phyloP scores from a whole-genome alignment of 805 yeast genomes.

The Yamadazyma phyllophila region DNA sequence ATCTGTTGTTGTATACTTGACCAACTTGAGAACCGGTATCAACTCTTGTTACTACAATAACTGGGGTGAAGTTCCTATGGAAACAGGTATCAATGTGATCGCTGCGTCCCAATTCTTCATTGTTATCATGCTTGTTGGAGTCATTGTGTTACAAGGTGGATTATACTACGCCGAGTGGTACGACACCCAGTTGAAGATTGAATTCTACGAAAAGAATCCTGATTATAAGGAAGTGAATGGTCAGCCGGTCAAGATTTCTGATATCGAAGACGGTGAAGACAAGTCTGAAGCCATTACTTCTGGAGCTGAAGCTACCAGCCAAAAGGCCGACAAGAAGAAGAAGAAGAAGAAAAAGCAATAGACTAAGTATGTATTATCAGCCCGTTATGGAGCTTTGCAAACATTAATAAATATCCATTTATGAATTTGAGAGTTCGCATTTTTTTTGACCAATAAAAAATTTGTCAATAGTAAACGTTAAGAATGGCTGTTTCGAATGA shows the following conservation, averaged over 20 bases:
- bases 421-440: neutral
- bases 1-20: conserved; percentile 74
- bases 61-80: conserved; percentile 93
- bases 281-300: conserved; percentile 11
- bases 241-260: conserved; percentile 10
- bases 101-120: conserved; percentile 86
- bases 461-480: conserved; percentile 9
- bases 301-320: conserved; percentile 11
- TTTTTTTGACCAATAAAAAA: conserved; percentile 14
- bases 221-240: conserved; percentile 17
- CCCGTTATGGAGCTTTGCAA: neutral
- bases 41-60: conserved; percentile 64
- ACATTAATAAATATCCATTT: neutral
- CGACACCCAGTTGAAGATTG: conserved; percentile 32
- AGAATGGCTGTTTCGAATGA: conserved; percentile 30
- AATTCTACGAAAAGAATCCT: conserved; percentile 31
- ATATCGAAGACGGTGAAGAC: conserved; percentile 13
- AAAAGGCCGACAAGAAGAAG: conserved; percentile 18
- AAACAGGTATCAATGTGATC: conserved; percentile 84
- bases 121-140: conserved; percentile 69
- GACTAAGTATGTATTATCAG: neutral
- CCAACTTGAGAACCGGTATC: conserved; percentile 81
- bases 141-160: conserved; percentile 83
- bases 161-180: conserved; percentile 82
- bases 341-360: conserved; percentile 11